Evolutionary conservation across 306 rosid genomes (phyloP), one percentile per base, ranked within the genome.

Genomic region (Datisca glomerata): DNA sequence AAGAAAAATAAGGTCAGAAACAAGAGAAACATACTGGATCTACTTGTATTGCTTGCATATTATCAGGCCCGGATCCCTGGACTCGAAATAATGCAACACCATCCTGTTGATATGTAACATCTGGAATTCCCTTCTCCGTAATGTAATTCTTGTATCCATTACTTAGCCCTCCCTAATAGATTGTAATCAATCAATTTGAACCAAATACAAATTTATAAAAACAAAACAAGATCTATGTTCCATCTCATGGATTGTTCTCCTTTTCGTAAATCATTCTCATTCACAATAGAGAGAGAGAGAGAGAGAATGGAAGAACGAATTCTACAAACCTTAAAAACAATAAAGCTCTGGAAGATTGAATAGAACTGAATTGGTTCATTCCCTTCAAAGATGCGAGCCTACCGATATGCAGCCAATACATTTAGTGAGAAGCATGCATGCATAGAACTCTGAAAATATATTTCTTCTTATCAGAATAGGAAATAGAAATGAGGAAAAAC

Each of bases 311-410:
- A 2, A 1, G 34, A 29, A 29, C 2, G 1, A 29, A 7, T 2
- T 2, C 12, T 8, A 3, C 35, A 31, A 72, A 89, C 98, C 98
- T 80, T 84, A 53, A 89, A 84, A 56, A 80, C 58, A 46, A 91
- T 92, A 94, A 91, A 70, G 40, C 96, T 86, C 56, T 80, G 94
- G 74, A 91, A 80, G 44, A 91, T 79, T 23, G 94, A 94, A 61
- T 80, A 44, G 56, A 84, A 80, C 58, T 80, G 98, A 14, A 92
- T 86, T 46, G 98, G 79, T 64, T 91, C 98, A 66, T 84, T 84
- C 57, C 89, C 87, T 56, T 84, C 86, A 58, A 78, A 80, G 53
- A 80, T 61, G 73, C 80, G 94, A 59, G 92, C 94, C 98, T 91
- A 70, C 56, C n/a, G n/a, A n/a, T n/a, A n/a, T n/a, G n/a, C n/a